phyloP scores from a whole-genome alignment of 768 basidiomycete genomes.

The Tricholoma bakamatsutake region DNA sequence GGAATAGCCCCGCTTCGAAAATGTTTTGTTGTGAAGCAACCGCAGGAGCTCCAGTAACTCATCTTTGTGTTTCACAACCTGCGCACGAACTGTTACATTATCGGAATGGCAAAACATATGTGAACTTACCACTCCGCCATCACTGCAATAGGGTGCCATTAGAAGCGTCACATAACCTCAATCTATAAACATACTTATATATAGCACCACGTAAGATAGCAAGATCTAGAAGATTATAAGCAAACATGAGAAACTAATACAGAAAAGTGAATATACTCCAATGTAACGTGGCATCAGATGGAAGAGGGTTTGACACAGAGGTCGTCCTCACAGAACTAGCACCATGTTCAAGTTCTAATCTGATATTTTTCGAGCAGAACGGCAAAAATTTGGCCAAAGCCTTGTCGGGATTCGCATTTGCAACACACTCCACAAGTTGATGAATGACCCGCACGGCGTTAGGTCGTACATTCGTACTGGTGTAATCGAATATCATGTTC shows the following conservation, averaged over 20 bases:
- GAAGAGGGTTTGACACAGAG: conserved; percentile 58
- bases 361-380: conserved; percentile 65
- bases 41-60: conserved; percentile 56
- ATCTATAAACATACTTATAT: conserved; percentile 51
- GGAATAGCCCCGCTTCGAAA: conserved; percentile 77
- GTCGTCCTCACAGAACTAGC: conserved; percentile 74
- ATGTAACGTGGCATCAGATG: conserved; percentile 81
- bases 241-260: not conserved
- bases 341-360: conserved; percentile 75
- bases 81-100: conserved; percentile 4
- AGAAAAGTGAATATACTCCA: conserved; percentile 54
- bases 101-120: not conserved
- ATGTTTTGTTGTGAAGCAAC: conserved; percentile 62
- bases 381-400: conserved; percentile 75
- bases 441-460: conserved; percentile 87
- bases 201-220: conserved; percentile 77
- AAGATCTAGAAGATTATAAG: conserved; percentile 41
- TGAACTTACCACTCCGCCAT: conserved; percentile 53
- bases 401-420: conserved; percentile 73
- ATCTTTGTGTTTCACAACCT: conserved; percentile 63
- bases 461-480: conserved; percentile 71
- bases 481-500: conserved; percentile 80
- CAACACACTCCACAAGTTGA: conserved; percentile 79
- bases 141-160: conserved; percentile 25
- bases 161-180: not conserved